A percentile compares a stretch with the other conserved stretches of the same genome.
Evolutionary conservation across 495 filamentous ascomycete genomes (phyloP).

Genomic region (Aspergillus heteromorphus): DNA sequence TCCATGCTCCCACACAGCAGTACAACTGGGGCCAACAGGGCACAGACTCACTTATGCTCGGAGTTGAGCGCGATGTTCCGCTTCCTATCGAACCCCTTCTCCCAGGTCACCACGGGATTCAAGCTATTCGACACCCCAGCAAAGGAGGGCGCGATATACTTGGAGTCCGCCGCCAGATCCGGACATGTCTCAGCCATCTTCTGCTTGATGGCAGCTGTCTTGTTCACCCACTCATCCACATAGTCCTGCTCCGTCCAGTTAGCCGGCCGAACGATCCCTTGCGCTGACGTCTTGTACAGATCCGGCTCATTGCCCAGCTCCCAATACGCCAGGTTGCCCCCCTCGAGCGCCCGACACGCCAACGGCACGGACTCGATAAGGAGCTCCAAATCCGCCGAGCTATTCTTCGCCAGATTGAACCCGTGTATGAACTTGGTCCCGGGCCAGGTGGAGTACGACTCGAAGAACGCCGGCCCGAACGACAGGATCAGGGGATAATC

Average conservation of each 20-base stretch:
- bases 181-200: constrained; percentile 49
- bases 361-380: constrained; percentile 50
- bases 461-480: constrained; percentile 60
- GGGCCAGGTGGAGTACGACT: constrained; percentile 58
- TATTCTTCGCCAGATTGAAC: constrained; percentile 59
- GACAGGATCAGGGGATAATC: constrained; percentile 59
- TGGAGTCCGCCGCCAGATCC: constrained; percentile 38
- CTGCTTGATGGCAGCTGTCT: constrained; percentile 43
- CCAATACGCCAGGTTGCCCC: constrained; percentile 50
- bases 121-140: constrained; percentile 50
- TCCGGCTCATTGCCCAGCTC: constrained; percentile 68
- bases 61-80: constrained; percentile 51
- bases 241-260: constrained; percentile 54
- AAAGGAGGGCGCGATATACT: constrained; percentile 58
- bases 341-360: constrained; percentile 54
- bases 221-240: constrained; percentile 57
- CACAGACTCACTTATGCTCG: constrained; percentile 53
- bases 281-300: constrained; percentile 50
- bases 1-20: background rate
- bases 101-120: constrained; percentile 46
- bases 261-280: constrained; percentile 47
- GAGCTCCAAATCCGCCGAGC: constrained; percentile 43
- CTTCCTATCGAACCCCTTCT: constrained; percentile 46
- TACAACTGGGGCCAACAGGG: background rate
- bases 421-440: constrained; percentile 55